Conservation (phyloP, 768 basidiomycete genomes). For the Boletus fagicola region DNA sequence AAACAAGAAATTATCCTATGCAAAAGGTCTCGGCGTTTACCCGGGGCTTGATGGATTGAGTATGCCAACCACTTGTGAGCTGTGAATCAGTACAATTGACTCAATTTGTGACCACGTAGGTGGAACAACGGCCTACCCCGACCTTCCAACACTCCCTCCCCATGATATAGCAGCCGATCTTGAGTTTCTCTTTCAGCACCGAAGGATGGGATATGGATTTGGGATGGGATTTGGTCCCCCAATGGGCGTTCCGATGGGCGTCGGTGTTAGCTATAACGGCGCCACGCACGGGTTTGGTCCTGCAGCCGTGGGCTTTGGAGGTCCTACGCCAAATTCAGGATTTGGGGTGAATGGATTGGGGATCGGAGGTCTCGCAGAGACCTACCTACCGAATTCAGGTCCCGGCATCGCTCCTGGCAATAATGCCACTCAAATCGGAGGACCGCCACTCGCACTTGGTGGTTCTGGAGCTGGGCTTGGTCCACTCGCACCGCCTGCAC, state of each 20-base stretch:
- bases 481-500: slow-evolving; percentile 1
- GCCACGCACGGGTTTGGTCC: slow-evolving; percentile 19
- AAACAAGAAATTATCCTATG: slow-evolving; percentile 19
- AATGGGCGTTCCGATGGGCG: slow-evolving; percentile 21
- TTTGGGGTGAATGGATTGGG: slow-evolving; percentile 26
- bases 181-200: slow-evolving; percentile 51
- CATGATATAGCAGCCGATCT: slow-evolving; percentile 52
- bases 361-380: slow-evolving; percentile 16
- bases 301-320: slow-evolving; percentile 18
- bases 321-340: slow-evolving; percentile 10
- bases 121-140: slow-evolving; percentile 37
- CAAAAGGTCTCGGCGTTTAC: slow-evolving; percentile 18
- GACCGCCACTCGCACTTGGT: slow-evolving; percentile 7
- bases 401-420: slow-evolving; percentile 11
- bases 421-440: slow-evolving; percentile 8
- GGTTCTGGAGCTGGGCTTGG: slow-evolving; percentile 10
- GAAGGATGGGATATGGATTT: slow-evolving; percentile 27
- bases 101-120: slow-evolving; percentile 37
- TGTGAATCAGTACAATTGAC: slow-evolving; percentile 1
- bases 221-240: slow-evolving; percentile 27
- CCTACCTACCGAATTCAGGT: slow-evolving; percentile 16
- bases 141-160: slow-evolving; percentile 41
- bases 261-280: slow-evolving; percentile 16
- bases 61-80: slow-evolving; percentile 11
- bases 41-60: slow-evolving; percentile 23